Evolutionary conservation across 1,139 yeast species (phyloP).

Genomic region (Kodamaea arcana): DNA sequence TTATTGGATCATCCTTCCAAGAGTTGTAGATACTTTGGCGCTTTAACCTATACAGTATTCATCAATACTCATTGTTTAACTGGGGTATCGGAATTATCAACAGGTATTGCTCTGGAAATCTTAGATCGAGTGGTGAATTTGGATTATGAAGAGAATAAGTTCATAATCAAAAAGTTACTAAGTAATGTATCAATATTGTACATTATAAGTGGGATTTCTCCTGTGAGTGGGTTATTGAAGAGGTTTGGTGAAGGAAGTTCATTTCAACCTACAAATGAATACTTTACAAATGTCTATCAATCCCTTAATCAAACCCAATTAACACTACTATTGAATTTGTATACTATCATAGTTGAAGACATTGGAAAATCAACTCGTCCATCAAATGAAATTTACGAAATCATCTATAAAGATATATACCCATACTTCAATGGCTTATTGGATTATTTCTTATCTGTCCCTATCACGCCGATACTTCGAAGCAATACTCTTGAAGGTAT

Average conservation of each 20-base stretch:
- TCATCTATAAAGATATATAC: constrained; percentile 7
- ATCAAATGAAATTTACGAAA: constrained; percentile 2
- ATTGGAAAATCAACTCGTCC: constrained; percentile 23
- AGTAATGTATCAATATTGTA: constrained; percentile 56
- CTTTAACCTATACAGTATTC: constrained; percentile 61
- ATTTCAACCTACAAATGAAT: not conserved
- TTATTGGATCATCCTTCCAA: constrained; percentile 39
- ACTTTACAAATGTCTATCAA: not conserved
- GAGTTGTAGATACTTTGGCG: constrained; percentile 68
- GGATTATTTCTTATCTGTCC: constrained; percentile 1
- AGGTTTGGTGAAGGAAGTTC: not conserved
- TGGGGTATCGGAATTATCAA: not conserved
- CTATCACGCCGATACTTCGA: constrained; percentile 14
- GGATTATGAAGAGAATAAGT: constrained; percentile 12
- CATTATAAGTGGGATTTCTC: constrained; percentile 17
- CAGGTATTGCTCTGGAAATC: constrained; percentile 7
- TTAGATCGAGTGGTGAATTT: constrained; percentile 8
- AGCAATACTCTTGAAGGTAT: constrained; percentile 24
- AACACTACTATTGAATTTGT: constrained; percentile 12
- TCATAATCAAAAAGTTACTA: constrained; percentile 33
- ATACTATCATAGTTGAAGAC: constrained; percentile 56
- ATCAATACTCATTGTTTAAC: constrained; percentile 32
- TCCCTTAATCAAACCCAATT: constrained; percentile 8
- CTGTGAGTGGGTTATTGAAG: constrained; percentile 6
- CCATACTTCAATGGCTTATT: constrained; percentile 7